Base-by-base conservation (phyloP, 768 basidiomycete species). In the Clitopilus passeckerianus region DNA sequence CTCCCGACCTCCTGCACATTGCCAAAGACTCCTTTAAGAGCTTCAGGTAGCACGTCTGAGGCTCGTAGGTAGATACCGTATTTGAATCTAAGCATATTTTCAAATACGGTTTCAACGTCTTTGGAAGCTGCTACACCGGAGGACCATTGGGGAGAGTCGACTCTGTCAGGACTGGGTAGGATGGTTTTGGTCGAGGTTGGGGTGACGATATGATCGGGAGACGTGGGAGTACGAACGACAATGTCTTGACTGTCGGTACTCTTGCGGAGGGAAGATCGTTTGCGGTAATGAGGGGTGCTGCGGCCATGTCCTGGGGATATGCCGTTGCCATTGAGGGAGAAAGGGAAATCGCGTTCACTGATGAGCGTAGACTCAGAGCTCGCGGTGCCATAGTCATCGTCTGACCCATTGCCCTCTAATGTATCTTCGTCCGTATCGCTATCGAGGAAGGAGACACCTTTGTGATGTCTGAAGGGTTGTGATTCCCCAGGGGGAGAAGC, bases 101-200 rank as follows among this genome's bases (percentile, higher is more conserved):
- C 73, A 67, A 87, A 91, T 15, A 85, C 69, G 6, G 64, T 72
- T 68, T 91, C 90, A 23, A 90, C 64, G 24, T 79, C 72, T 52
- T 72, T 71, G 43, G 80, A 79, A 8, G 77, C 69, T 14, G 65
- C 63, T 6, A 70, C 72, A 44, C 75, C 77, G 30, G 60, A 65
- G 59, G 74, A 68, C 80, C 82, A 86, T 15, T 78, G 72, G 0
- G 66, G 64, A 34, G 67, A 66, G 23, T 56, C 60, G 56, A 59
- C 53, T 53, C 30, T 53, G 24, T 62, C 55, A 1, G 34, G 37
- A 15, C 41, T 33, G 33, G 58, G 53, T 27, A 61, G 59, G 10
- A 18, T 23, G 30, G 57, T 62, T 8, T 50, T 34, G 24, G 54
- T 53, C 0, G 63, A 58, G 20, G 46, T 60, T 24, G 66, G 59